Percentiles rank a stretch among this genome's conserved stretches.
Evolutionary conservation across 768 basidiomycete species (phyloP).

Genomic region (Lactifluus hygrophoroides): DNA sequence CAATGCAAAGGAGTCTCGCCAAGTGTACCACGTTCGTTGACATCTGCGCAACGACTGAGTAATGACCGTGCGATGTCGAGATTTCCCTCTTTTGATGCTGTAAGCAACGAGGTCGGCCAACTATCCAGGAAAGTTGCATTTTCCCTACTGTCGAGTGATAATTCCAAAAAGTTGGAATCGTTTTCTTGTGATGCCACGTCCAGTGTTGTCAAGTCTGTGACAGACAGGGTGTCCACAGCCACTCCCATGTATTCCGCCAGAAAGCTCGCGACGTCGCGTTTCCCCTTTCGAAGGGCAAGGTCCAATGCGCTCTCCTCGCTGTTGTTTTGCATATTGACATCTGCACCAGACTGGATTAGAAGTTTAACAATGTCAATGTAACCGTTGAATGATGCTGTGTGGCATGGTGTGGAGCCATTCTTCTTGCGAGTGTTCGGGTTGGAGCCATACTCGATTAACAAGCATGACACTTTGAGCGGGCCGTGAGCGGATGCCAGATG

Average conservation of each 20-base stretch:
- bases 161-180: not conserved
- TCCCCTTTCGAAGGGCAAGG: not conserved
- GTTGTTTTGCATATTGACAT: not conserved
- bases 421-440: not conserved
- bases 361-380: not conserved
- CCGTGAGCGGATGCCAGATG: not conserved
- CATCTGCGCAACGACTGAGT: not conserved
- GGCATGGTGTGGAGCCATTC: not conserved
- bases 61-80: not conserved
- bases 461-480: not conserved
- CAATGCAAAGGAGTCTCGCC: not conserved
- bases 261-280: not conserved
- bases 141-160: not conserved
- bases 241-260: not conserved
- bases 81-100: not conserved
- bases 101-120: not conserved
- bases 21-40: too few species aligned
- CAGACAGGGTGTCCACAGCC: not conserved
- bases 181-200: not conserved
- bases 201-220: not conserved
- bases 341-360: not conserved
- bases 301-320: not conserved
- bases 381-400: not conserved
- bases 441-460: not conserved
- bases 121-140: not conserved